phyloP scores from a whole-genome alignment of 2,329 filamentous ascomycete genomes.

The Ceratocystis ficicola region DNA sequence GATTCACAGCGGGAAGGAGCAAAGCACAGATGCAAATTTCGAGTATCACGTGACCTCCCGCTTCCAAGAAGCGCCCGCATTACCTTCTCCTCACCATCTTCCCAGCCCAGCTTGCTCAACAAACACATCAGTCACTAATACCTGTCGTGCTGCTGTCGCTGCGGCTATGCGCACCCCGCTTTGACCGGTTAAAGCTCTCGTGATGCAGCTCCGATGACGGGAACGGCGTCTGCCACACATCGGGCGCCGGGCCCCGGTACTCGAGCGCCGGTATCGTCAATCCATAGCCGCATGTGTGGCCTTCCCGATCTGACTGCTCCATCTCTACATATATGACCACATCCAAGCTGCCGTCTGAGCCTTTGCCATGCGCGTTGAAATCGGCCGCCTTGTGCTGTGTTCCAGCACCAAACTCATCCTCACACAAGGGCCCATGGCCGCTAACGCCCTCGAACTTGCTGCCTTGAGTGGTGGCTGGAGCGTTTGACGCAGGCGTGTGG shows the following conservation, averaged over 20 bases:
- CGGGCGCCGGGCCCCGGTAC: constrained; percentile 28
- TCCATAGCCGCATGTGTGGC: constrained; percentile 71
- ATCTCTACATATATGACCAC: constrained; percentile 80
- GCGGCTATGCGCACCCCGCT: background rate
- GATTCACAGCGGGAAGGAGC: background rate
- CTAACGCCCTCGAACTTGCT: constrained; percentile 39
- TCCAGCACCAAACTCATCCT: constrained; percentile 66
- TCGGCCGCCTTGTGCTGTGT: constrained; percentile 62
- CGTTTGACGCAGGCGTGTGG: constrained; percentile 14
- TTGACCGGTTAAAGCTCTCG: constrained; percentile 19
- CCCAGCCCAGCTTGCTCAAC: background rate
- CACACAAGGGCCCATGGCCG: constrained; percentile 59
- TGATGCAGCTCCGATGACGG: constrained; percentile 20
- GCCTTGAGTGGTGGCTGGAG: constrained; percentile 17
- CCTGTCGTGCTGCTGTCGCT: background rate
- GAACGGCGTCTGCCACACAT: constrained; percentile 16
- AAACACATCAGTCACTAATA: background rate
- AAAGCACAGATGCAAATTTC: background rate
- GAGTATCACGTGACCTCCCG: background rate
- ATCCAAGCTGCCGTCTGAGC: constrained; percentile 55
- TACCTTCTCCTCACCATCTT: background rate
- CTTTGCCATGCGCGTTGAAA: constrained; percentile 42
- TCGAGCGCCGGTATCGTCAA: constrained; percentile 66
- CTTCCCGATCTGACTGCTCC: constrained; percentile 67
- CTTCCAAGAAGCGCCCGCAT: background rate